phyloP scores from a whole-genome alignment of 768 basidiomycete species.

The Gyrodon lividus region DNA sequence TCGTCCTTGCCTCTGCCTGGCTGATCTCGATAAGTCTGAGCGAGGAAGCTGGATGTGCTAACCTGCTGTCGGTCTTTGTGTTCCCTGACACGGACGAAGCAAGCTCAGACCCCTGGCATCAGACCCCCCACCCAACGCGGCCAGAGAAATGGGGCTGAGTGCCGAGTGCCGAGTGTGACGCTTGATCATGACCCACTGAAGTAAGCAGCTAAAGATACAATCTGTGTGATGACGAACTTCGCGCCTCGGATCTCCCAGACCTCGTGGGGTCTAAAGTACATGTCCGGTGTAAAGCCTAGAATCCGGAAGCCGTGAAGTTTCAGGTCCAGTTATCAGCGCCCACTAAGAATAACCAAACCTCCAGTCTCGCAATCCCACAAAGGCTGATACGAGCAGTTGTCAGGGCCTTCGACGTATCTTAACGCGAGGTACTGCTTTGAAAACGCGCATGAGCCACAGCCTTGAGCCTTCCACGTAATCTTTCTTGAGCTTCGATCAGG shows the following conservation, averaged over 20 bases:
- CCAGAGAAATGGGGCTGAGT: conserved; percentile 84
- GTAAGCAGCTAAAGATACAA: conserved; percentile 8
- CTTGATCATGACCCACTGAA: conserved; percentile 33
- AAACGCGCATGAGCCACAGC: conserved; percentile 1
- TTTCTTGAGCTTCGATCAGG: conserved; percentile 92
- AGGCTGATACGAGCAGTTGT: conserved; percentile 50
- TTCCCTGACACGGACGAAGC: conserved; percentile 66
- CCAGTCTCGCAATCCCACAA: conserved; percentile 64
- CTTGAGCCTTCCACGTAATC: conserved; percentile 68
- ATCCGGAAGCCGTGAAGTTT: neutral
- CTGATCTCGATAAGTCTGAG: conserved; percentile 66
- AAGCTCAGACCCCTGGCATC: conserved; percentile 68
- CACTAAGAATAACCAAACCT: conserved; percentile 40
- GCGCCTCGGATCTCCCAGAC: conserved; percentile 91
- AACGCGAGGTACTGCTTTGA: conserved; percentile 55
- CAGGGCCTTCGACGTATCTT: conserved; percentile 58
- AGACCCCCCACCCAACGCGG: conserved; percentile 64
- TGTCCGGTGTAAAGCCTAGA: conserved; percentile 60
- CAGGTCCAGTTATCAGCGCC: neutral
- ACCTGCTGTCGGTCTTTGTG: conserved; percentile 77
- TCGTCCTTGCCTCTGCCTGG: conserved; percentile 37
- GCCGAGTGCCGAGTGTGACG: no score
- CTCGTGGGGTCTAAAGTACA: conserved; percentile 69
- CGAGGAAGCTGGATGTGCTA: conserved; percentile 68
- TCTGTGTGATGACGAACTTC: conserved; percentile 19